Base-by-base conservation (phyloP, 441 rosid species). In the Gossypium gossypioides region DNA sequence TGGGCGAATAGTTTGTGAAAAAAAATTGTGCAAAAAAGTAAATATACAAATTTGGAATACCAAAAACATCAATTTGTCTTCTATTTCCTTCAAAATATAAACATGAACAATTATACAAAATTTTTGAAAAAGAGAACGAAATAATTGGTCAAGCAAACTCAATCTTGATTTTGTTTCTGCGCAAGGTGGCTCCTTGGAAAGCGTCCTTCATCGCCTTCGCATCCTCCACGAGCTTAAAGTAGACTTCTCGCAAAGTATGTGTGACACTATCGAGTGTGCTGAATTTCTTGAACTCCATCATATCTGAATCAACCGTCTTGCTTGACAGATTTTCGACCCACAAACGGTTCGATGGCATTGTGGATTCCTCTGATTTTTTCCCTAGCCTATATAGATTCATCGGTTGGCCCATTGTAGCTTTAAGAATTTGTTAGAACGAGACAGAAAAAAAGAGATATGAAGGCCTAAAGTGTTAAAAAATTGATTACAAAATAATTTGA, bases 321-420 rank as follows among this genome's bases (percentile, higher is more conserved):
- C 72, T 25, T 2, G 82, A 57, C 32, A 87, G 66, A 60, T 87
- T 89, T 4, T 92, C 91, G 1, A 92, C 90, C 99, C 99, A 95
- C 0, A 95, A 89, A 65, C 79, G 84, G 81, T 77, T 92, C 37
- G 96, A 88, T 21, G 87, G 85, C 25, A 78, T 21, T 55, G 73
- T 85, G 24, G 71, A 21, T 51, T 73, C 85, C 1, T 78, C 82
- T 0, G 72, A 40, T 8, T 73, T 82, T 27, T 66, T 74, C 25
- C 72, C 77, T 25, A 37, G 74, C 73, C 80, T 80, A 78, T 3
- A 76, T 10, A 67, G 77, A 73, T 78, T 82, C 51, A 73, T 76
- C 16, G 75, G 75, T 12, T 80, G 85, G 12, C 55, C 76, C 85
- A 81, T 81, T 34, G 9, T 34, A 34, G 19, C 32, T 56, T 56